A percentile compares a stretch with the other conserved stretches of the same genome.
These are phyloP conservation scores for Boletus reticulatus DNA, from an alignment of 768 basidiomycete genomes.

Conservation along the genomic window DNA sequence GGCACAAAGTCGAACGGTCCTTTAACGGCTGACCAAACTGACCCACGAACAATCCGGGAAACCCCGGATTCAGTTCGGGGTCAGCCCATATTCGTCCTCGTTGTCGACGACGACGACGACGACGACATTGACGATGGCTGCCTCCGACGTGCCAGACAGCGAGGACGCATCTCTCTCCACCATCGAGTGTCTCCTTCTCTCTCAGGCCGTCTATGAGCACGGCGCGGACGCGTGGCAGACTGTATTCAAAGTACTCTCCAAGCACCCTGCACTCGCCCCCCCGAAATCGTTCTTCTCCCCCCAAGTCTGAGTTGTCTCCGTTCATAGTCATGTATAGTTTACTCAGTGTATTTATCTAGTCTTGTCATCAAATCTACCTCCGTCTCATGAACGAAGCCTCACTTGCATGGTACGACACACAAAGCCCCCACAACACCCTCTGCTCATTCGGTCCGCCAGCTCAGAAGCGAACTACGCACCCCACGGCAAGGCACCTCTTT, in stretches of 20 bases:
- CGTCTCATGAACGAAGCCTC: slow-evolving; percentile 67
- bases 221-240: slow-evolving; percentile 68
- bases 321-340: slow-evolving; percentile 11
- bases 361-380: slow-evolving; percentile 65
- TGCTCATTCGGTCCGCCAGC: slow-evolving; percentile 22
- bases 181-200: slow-evolving; percentile 75
- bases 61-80: slow-evolving; percentile 17
- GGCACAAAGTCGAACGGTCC: slow-evolving; percentile 3
- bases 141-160: slow-evolving; percentile 1
- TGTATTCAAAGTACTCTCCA: slow-evolving; percentile 62
- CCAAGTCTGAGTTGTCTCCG: slow-evolving; percentile 44
- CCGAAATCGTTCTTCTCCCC: slow-evolving; percentile 67
- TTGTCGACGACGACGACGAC: neutral
- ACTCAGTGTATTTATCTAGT: slow-evolving; percentile 40
- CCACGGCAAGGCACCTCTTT: slow-evolving; percentile 43
- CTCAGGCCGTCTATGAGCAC: slow-evolving; percentile 84
- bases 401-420: slow-evolving; percentile 49
- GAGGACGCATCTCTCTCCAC: slow-evolving; percentile 26
- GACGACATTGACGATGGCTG: slow-evolving; percentile 16
- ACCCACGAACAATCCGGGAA: slow-evolving; percentile 10
- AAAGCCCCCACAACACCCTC: neutral
- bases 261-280: slow-evolving; percentile 66
- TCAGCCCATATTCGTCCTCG: neutral
- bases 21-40: slow-evolving; percentile 21
- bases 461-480: slow-evolving; percentile 51